These are phyloP conservation scores for Microbotryum lychnidis-dioicae DNA, from an alignment of 1,284 basidiomycete species.

Conservation along the genomic window DNA sequence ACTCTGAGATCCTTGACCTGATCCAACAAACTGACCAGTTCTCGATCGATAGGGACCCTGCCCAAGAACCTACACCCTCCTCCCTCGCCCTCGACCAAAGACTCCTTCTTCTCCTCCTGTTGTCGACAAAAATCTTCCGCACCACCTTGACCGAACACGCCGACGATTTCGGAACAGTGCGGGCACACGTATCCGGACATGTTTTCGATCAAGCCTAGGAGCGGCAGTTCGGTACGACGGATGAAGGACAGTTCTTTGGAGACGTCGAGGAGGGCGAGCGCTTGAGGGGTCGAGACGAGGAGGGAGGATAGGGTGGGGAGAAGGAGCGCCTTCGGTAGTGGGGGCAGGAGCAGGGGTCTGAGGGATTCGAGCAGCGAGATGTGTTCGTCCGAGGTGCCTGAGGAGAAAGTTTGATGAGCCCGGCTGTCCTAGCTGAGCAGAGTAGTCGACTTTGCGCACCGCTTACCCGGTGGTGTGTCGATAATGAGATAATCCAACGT, in stretches of 20 bases:
- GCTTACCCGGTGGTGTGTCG: conserved; percentile 90
- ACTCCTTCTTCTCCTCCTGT: conserved; percentile 23
- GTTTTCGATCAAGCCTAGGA: conserved; percentile 94
- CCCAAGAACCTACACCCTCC: conserved; percentile 72
- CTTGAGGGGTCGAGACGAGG: conserved; percentile 95
- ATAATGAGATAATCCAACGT: conserved; percentile 92
- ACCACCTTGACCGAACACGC: conserved; percentile 90
- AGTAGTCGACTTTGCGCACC: background rate
- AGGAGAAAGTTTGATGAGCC: background rate
- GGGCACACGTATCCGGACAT: conserved; percentile 99
- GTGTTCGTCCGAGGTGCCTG: conserved; percentile 97
- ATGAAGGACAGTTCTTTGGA: conserved; percentile 95
- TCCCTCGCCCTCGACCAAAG: conserved; percentile 31
- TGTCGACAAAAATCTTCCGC: conserved; percentile 54
- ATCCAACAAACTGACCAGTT: conserved; percentile 79
- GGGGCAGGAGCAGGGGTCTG: conserved; percentile 52
- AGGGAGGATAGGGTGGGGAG: conserved; percentile 52
- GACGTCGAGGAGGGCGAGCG: conserved; percentile 87
- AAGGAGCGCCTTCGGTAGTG: conserved; percentile 4
- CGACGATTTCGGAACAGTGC: conserved; percentile 70
- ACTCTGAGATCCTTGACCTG: conserved; percentile 46
- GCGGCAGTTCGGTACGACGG: conserved; percentile 69
- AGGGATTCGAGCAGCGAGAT: conserved; percentile 90
- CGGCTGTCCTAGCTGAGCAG: conserved; percentile 1
- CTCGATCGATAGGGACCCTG: conserved; percentile 85